Conservation (phyloP, 441 rosid genomes). For the Dalechampia spathulata region DNA sequence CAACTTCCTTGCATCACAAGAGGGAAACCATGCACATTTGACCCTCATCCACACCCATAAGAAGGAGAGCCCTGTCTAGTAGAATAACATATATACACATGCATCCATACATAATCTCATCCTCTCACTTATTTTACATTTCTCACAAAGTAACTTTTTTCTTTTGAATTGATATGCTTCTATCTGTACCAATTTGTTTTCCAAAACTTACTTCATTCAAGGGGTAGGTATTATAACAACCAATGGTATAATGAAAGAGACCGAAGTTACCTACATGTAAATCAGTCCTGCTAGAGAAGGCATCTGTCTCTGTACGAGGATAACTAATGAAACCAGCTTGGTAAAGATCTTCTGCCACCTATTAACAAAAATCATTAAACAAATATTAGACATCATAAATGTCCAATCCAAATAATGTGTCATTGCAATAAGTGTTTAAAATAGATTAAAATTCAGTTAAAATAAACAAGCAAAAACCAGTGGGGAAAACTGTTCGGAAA, state of each 20-base stretch:
- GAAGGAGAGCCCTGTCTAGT: not conserved
- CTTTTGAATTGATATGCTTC: not conserved
- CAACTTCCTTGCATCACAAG: not conserved
- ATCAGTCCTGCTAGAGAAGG: slow-evolving; percentile 81
- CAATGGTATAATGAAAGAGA: slow-evolving; percentile 15
- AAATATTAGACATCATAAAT: slow-evolving; percentile 5
- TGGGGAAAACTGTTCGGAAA: too few relatives aligned
- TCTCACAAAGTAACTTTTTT: not conserved
- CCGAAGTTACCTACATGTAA: slow-evolving; percentile 64
- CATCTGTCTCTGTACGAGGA: slow-evolving; percentile 97
- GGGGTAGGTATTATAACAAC: slow-evolving; percentile 7
- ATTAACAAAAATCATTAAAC: slow-evolving; percentile 11
- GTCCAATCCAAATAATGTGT: not conserved
- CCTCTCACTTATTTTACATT: not conserved
- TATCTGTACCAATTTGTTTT: not conserved
- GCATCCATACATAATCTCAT: not conserved
- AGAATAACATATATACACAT: not conserved
- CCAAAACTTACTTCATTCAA: not conserved
- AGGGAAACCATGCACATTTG: too few relatives aligned
- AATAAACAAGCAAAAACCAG: not conserved
- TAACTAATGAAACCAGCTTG: slow-evolving; percentile 97
- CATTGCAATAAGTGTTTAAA: too few relatives aligned
- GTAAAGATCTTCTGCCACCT: slow-evolving; percentile 97
- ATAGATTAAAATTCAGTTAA: not conserved
- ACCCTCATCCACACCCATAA: not conserved